phyloP scores from a whole-genome alignment of 495 filamentous ascomycete species.

The Tuber brumale region DNA sequence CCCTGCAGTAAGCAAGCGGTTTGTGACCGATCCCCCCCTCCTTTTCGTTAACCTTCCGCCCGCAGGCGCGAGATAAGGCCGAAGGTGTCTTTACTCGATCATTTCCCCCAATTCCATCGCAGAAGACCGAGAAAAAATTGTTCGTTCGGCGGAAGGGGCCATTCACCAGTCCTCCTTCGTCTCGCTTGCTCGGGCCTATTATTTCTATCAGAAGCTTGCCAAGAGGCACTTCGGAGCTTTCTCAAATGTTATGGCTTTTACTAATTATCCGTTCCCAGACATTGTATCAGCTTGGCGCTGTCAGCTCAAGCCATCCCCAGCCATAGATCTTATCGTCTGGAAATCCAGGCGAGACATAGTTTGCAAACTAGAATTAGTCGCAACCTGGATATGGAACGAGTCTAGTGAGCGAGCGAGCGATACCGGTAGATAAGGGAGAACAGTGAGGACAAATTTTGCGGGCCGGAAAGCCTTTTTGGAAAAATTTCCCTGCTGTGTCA shows the following conservation, averaged over 20 bases:
- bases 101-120: conserved; percentile 10
- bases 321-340: neutral
- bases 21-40: neutral
- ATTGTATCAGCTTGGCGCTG: neutral
- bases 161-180: neutral
- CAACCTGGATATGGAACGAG: neutral
- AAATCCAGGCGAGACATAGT: neutral
- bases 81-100: conserved; percentile 34
- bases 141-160: neutral
- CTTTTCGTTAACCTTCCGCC: neutral
- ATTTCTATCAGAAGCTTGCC: neutral
- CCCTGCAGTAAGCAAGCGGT: neutral
- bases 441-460: neutral
- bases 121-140: neutral
- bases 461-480: neutral
- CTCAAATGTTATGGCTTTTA: neutral
- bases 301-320: neutral
- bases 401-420: neutral
- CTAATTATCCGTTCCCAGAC: neutral
- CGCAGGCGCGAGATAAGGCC: conserved; percentile 26
- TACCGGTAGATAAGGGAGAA: neutral
- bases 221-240: neutral
- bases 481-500: neutral
- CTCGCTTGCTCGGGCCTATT: neutral
- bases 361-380: conserved; percentile 4